phyloP scores from a whole-genome alignment of 176 grass and related monocot genomes.

The Oryza nivara region DNA sequence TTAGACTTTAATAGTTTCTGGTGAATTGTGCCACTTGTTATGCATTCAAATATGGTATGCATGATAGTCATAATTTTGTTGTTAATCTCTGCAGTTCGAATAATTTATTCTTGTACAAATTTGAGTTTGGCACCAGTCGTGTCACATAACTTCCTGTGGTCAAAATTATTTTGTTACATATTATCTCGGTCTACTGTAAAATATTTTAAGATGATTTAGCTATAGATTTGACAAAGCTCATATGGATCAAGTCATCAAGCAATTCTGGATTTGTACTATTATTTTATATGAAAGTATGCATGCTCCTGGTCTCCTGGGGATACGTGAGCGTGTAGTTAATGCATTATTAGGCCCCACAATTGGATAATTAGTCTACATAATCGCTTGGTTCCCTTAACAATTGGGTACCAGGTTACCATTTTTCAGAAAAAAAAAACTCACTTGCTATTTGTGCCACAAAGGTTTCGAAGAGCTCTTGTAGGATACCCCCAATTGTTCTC shows the following conservation, averaged over 20 bases:
- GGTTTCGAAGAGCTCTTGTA: neutral
- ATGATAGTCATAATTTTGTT: neutral
- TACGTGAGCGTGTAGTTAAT: neutral
- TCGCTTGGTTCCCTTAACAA: neutral
- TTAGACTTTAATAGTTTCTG: neutral
- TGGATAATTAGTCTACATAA: neutral
- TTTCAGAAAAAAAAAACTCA: neutral
- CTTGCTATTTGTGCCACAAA: neutral
- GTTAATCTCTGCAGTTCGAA: conserved; percentile 1
- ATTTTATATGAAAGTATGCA: neutral
- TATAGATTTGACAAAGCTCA: neutral
- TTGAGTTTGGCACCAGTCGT: neutral
- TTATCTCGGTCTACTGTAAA: neutral
- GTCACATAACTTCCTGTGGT: neutral
- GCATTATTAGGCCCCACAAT: conserved; percentile 1
- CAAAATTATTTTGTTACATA: conserved; percentile 13
- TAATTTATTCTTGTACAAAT: conserved; percentile 8
- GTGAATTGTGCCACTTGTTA: conserved; percentile 19
- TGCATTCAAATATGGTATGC: neutral
- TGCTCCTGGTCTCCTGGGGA: neutral
- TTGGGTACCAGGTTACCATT: neutral
- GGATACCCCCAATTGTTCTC: neutral
- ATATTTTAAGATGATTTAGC: conserved; percentile 10
- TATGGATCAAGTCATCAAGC: conserved; percentile 7
- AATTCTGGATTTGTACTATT: conserved; percentile 18